These are phyloP conservation scores for Styphnolobium japonicum DNA, from an alignment of 306 rosid species.

Conservation along the genomic window DNA sequence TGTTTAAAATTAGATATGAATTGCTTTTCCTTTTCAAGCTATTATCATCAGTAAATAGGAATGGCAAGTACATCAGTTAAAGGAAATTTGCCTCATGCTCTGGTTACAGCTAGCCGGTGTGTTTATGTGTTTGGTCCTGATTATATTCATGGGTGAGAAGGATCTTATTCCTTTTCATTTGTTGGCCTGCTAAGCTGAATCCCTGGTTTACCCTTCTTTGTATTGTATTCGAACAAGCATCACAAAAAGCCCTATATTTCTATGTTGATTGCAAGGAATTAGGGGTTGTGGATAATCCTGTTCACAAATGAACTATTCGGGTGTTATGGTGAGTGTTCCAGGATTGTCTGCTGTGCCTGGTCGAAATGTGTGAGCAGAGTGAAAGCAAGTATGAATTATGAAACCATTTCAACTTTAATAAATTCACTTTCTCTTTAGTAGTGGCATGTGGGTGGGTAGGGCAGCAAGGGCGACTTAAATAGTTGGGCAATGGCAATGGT, in stretches of 20 bases:
- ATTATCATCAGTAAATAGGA: neutral
- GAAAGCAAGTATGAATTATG: neutral
- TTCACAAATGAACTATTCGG: neutral
- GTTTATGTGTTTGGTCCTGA: neutral
- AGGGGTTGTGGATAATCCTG: neutral
- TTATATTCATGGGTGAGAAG: neutral
- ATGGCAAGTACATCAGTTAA: neutral
- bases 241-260: neutral
- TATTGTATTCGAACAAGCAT: neutral
- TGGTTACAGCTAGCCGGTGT: neutral
- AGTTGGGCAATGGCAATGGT: neutral
- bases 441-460: neutral
- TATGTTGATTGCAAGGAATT: neutral
- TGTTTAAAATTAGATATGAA: neutral
- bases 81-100: neutral
- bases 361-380: neutral
- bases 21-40: slow-evolving; percentile 7
- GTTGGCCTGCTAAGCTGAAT: neutral
- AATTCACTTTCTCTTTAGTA: neutral
- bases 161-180: neutral
- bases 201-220: neutral
- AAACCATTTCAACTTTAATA: neutral
- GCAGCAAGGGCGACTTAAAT: neutral
- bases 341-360: neutral
- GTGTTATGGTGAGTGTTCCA: neutral